Evolutionary conservation across 352 stramenopile species (phyloP), one percentile per base, ranked within the genome.

Genomic region (Phytophthora capsici): DNA sequence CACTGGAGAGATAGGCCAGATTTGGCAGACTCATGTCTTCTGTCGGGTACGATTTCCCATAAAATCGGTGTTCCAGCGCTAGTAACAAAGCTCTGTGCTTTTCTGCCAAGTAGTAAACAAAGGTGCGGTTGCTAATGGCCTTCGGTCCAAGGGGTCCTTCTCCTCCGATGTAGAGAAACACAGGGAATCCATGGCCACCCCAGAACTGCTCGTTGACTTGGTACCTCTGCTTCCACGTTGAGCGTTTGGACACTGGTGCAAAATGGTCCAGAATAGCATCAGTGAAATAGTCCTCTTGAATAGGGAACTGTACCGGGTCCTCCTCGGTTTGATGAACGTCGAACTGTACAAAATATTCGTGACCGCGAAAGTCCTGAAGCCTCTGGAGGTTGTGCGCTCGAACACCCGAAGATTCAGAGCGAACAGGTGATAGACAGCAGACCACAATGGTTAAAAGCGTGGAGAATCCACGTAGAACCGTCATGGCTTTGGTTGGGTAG

Each of bases 11-110:
- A 75, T 91, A 98, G 19, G 75, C 77, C 25, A 98, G 69, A 73
- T 97, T 92, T 8, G 67, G 52, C 36, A 85, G 76, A 68, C 75
- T 91, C 80, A 94, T 90, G 73, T 94, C 78, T 10, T 67, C 43
- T 12, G 73, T 94, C 25, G 93, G 93, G 77, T 97, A 97, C 48
- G 88, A 98, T 50, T 93, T 86, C 52, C 96, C 96, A 71, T 99
- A 99, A 80, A 97, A 99, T 6, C 96, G 88, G 78, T 99, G 96
- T 74, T 99, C 96, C 8, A 99, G 66, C 1, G 94, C 94, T 63
- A 98, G 85, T 25, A 97, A 63, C 34, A 95, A 55, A 20, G 87
- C 88, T 38, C 75, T 69, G 60, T 94, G 78, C 40, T 95, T 69
- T 65, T 94, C 65, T 2, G 90, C 90, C 54, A 95, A 68, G 44